Base-by-base conservation (phyloP, 2,329 filamentous ascomycete genomes). In the Gaeumannomyces sp. region DNA sequence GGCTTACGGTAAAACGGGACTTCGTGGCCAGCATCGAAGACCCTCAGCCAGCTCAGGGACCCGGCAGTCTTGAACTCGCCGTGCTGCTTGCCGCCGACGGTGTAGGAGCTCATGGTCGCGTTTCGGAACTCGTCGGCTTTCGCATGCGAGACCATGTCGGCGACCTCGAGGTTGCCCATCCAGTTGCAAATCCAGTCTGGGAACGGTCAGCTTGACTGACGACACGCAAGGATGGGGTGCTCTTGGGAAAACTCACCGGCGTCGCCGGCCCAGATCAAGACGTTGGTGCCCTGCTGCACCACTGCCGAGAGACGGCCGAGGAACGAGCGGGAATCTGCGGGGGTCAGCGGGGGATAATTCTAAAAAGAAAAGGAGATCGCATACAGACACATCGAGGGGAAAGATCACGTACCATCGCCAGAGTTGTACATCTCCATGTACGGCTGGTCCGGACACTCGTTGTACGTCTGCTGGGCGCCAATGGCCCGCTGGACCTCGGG, bases 101-200 rank as follows among this genome's bases (percentile, higher is more conserved):
- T 83, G 68, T 85, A 86, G 0, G 75, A 69, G 66, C 71, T 65
- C 16, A 80, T 68, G 28, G 71, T 66, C 25, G 73, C 73, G 28
- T 70, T 69, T 4, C 71, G 70, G 68, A 85, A 86, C 3, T 76
- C 72, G 0, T 74, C 66, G 10, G 76, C 71, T 2, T 74, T 76
- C 1, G 73, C 66, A 70, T 78, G 85, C 16, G 76, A 72, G 29
- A 86, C 74, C 0, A 76, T 75, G 45, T 85, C 76, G 1, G 81
- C 79, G 1, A 78, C 79, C 14, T 72, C 75, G 7, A 81, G 75
- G 38, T 76, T 79, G n/a, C 84, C 84, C 35, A 81, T 73, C 80
- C 83, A 85, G 72, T 86, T 86, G 69, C 83, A 86, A 64, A 85
- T 83, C 74, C 78, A 85, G 68, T 87, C 84, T 70, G 66, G 25